Percentiles rank a stretch among this genome's conserved stretches.
Evolutionary conservation across 805 yeast genomes (phyloP).

Genomic region (Wickerhamiella azymoides): DNA sequence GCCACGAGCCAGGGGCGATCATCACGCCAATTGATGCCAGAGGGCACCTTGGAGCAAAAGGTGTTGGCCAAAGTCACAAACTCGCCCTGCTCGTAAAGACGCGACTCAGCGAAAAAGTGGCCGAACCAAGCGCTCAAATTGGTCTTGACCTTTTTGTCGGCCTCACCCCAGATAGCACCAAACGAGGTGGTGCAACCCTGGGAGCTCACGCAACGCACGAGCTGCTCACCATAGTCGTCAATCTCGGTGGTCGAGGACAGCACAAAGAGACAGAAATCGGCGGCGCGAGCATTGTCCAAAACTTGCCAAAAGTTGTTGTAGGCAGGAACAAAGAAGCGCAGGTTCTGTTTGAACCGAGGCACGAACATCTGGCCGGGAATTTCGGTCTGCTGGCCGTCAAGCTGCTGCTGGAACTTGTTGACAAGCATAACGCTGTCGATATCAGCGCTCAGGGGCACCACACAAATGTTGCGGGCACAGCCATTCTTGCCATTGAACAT

Average conservation of each 20-base stretch:
- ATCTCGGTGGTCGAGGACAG: constrained; percentile 78
- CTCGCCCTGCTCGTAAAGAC: constrained; percentile 59
- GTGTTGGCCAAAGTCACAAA: constrained; percentile 57
- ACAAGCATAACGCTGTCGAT: constrained; percentile 29
- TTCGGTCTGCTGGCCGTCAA: constrained; percentile 14
- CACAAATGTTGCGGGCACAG: constrained; percentile 70
- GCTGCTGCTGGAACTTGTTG: constrained; percentile 8
- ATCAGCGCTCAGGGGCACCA: constrained; percentile 68
- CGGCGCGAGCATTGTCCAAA: constrained; percentile 73
- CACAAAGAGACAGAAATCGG: constrained; percentile 86
- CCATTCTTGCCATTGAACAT: constrained; percentile 70
- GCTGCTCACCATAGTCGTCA: constrained; percentile 74
- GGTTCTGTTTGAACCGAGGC: constrained; percentile 55
- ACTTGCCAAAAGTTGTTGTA: constrained; percentile 50
- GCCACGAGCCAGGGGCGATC: constrained; percentile 79
- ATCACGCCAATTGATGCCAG: constrained; percentile 82
- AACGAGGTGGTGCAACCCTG: constrained; percentile 82
- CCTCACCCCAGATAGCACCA: constrained; percentile 70
- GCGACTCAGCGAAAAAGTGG: constrained; percentile 69
- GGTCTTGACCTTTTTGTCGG: constrained; percentile 44
- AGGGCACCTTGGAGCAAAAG: constrained; percentile 77
- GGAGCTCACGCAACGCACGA: constrained; percentile 71
- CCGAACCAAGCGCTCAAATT: constrained; percentile 52
- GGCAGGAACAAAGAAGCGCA: constrained; percentile 56
- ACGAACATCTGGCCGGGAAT: constrained; percentile 33